Percentiles rank a stretch among this genome's conserved stretches.
Evolutionary conservation across 768 basidiomycete species (phyloP).

Genomic region (Cystobasidium onofrii): DNA sequence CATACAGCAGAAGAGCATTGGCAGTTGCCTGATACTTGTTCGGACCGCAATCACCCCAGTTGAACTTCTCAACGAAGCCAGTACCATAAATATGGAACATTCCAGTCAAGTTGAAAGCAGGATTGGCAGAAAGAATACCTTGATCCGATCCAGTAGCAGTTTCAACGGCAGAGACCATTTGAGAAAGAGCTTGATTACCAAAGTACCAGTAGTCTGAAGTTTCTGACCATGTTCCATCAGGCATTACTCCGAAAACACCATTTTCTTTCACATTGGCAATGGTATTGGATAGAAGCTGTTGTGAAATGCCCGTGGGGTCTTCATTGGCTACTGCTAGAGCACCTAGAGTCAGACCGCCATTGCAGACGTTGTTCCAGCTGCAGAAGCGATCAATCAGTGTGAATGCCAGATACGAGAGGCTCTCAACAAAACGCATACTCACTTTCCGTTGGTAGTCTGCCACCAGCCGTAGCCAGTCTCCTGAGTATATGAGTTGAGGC

Average conservation of each 20-base stretch:
- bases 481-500: constrained; percentile 33
- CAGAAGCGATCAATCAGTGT: constrained; percentile 48
- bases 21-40: constrained; percentile 95
- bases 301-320: constrained; percentile 65
- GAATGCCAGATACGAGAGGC: too few relatives aligned
- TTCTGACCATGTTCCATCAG: constrained; percentile 86
- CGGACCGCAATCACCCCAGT: constrained; percentile 66
- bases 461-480: constrained; percentile 39
- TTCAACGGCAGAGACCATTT: constrained; percentile 71
- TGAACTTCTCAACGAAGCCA: constrained; percentile 77
- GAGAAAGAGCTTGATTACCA: constrained; percentile 52
- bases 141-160: constrained; percentile 79
- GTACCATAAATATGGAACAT: constrained; percentile 80
- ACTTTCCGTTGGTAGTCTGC: constrained; percentile 28
- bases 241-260: constrained; percentile 53
- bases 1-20: constrained; percentile 75
- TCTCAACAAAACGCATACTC: background rate
- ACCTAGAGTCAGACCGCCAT: constrained; percentile 77
- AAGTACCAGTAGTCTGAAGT: constrained; percentile 65
- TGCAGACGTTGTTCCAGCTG: constrained; percentile 96
- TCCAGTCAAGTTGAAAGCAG: constrained; percentile 64
- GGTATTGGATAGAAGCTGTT: constrained; percentile 59
- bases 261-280: constrained; percentile 66
- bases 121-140: constrained; percentile 62
- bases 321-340: constrained; percentile 75